Base-by-base conservation (phyloP, 208 protist genomes). In the Leishmania braziliensis region DNA sequence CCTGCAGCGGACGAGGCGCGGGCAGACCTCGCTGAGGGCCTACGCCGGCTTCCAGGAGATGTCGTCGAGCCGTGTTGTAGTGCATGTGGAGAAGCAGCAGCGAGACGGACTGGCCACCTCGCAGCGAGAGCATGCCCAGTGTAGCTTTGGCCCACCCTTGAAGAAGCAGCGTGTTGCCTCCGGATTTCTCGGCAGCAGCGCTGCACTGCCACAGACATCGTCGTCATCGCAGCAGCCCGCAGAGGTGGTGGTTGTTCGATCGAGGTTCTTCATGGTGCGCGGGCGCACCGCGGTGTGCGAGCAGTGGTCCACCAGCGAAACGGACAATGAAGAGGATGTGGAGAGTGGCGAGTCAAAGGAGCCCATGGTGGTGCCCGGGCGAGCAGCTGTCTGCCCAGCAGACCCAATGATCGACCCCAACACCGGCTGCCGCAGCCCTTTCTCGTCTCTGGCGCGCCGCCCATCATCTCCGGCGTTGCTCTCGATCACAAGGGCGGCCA, bases 21-120 rank as follows among this genome's bases (percentile, higher is more conserved):
- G 92, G 2, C 94, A 96, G 86, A 78, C 82, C 26, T 86, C 83
- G 20, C 84, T 97, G 74, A 89, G 66, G n/a, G 39, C 84, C 43
- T 95, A 90, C 78, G 84, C 54, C n/a, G 92, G 88, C 3, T 97
- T 97, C 71, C 62, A 93, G 51, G 72, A 81, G n/a, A 60, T 91
- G 75, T 75, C 84, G 10, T 85, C 88, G 23, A 79, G 83, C 50
- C 90, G 84, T 58, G 90, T 97, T 36, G 90, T 92, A 6, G 39
- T 97, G 51, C 75, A 76, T 23, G 39, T 83, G 29, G 26, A 16
- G 23, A 50, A 71, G 53, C 75, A 68, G 75, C 60, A 60, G 43
- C 36, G 71, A 58, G 70, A 58, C 66, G 66, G 20, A 46, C 48
- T 20, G 33, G 20, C 66, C 12, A n/a, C 48, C 18, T 48, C 39